These are phyloP conservation scores for Candida frijolesensis DNA, from an alignment of 1,139 yeast genomes.

Conservation along the genomic window DNA sequence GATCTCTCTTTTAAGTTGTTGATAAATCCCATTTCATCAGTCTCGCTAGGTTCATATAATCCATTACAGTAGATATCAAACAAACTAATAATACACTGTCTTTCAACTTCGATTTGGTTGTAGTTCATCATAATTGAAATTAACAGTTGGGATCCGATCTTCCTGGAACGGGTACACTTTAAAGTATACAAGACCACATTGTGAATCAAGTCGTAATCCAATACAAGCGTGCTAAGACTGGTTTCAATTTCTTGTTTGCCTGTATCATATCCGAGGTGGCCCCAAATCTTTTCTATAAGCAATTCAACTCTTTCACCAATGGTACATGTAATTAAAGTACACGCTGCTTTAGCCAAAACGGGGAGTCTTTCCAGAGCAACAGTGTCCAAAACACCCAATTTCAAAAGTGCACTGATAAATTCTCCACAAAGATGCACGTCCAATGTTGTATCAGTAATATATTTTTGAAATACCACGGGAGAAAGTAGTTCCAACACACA, in stretches of 20 bases:
- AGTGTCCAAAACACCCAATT: constrained; percentile 55
- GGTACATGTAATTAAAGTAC: constrained; percentile 63
- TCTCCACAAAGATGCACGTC: constrained; percentile 67
- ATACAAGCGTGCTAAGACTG: constrained; percentile 67
- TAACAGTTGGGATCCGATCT: constrained; percentile 63
- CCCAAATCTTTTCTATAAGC: constrained; percentile 71
- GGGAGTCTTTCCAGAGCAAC: constrained; percentile 66
- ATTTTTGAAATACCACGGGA: constrained; percentile 54
- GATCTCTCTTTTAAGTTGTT: constrained; percentile 52
- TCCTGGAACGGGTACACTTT: constrained; percentile 71
- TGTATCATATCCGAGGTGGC: constrained; percentile 69
- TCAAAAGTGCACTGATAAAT: constrained; percentile 60
- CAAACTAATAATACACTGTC: constrained; percentile 61
- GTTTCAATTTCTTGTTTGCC: constrained; percentile 59
- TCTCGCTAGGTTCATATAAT: constrained; percentile 56
- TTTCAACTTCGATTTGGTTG: constrained; percentile 57
- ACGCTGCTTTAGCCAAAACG: constrained; percentile 73
- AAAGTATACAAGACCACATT: constrained; percentile 66
- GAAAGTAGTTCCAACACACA: constrained; percentile 59
- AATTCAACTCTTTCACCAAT: constrained; percentile 62
- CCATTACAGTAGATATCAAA: constrained; percentile 65
- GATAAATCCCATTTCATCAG: constrained; percentile 60
- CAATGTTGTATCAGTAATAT: constrained; percentile 55
- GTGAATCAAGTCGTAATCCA: constrained; percentile 66
- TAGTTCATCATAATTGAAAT: constrained; percentile 36